Base-by-base conservation (phyloP, 1,284 basidiomycete genomes). In the Athelia sp. region DNA sequence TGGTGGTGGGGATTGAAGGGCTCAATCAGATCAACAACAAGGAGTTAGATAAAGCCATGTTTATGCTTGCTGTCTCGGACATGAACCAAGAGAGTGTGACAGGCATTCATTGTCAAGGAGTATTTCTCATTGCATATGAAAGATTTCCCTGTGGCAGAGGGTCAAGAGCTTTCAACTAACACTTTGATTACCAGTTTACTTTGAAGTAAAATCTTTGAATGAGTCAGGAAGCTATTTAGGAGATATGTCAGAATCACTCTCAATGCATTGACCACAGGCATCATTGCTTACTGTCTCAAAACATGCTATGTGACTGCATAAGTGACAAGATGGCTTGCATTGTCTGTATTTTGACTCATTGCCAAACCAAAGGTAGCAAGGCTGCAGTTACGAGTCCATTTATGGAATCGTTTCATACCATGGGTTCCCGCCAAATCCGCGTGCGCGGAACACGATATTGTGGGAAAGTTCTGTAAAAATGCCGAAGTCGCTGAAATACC, bases 261-360 rank as follows among this genome's bases (percentile, higher is more conserved):
- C 17, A 31, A 42, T 17, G n/a, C n/a, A 13, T n/a, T 43, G 24
- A 18, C 19, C n/a, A n/a, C n/a, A n/a, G 3, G 19, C 17, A 4
- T 11, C 11, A 34, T 11, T 34, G 17, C 17, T 11, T 34, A 34
- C 32, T 34, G 32, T n/a, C n/a, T n/a, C n/a, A 3, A 71, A 55
- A 29, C 66, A 68, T 2, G 67, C 62, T 0, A 71, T 22, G 18
- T 69, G 69, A 47, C 74, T 64, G 24, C 59, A 62, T 8, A 63
- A 52, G 14, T 53, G 48, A 0, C 51, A 49, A 0, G 45, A 44
- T 0, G 68, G 66, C 21, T 52, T 52, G 0, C 49, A 51, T 0
- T 62, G 57, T 1, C 42, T 46, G 32, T 69, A 73, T 54, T 74
- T 74, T 0, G 66, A 66, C 24, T 62, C 59, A 26, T 68, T 70